Conservation (phyloP, 441 rosid species). For the Adansonia grandidieri region DNA sequence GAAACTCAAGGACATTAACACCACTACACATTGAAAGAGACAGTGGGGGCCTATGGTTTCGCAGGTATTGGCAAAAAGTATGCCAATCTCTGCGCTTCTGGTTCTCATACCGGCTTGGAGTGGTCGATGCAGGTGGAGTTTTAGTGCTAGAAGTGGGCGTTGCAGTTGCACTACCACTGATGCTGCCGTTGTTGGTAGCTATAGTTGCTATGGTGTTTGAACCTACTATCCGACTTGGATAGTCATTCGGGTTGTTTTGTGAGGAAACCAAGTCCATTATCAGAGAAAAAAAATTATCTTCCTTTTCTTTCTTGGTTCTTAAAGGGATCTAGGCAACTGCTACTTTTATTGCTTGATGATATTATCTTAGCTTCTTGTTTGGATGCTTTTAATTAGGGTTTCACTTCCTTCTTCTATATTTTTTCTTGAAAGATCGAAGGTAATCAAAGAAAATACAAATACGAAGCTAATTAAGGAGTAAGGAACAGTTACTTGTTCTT, state of each 20-base stretch:
- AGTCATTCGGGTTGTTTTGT: background rate
- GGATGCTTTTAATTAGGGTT: background rate
- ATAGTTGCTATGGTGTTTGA: background rate
- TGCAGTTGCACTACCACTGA: background rate
- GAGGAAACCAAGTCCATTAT: background rate
- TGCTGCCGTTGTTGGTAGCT: constrained; percentile 14
- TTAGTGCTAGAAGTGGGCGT: background rate
- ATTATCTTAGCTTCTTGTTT: background rate
- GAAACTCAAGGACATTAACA: constrained; percentile 77
- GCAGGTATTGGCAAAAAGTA: constrained; percentile 79
- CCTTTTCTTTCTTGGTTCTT: too few species aligned
- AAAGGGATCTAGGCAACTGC: background rate
- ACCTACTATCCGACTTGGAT: background rate
- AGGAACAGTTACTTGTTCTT: background rate
- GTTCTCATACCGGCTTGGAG: constrained; percentile 78
- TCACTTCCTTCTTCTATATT: background rate
- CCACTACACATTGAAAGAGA: constrained; percentile 71
- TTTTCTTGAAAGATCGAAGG: background rate
- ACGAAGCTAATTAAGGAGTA: background rate
- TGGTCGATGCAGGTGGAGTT: constrained; percentile 22
- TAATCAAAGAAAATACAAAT: background rate
- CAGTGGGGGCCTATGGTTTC: constrained; percentile 78
- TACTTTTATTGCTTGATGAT: background rate
- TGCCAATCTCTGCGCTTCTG: constrained; percentile 90
- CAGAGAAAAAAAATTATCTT: too few species aligned